Base-by-base conservation (phyloP, 2,329 filamentous ascomycete genomes). In the Sphaerulina populicola region DNA sequence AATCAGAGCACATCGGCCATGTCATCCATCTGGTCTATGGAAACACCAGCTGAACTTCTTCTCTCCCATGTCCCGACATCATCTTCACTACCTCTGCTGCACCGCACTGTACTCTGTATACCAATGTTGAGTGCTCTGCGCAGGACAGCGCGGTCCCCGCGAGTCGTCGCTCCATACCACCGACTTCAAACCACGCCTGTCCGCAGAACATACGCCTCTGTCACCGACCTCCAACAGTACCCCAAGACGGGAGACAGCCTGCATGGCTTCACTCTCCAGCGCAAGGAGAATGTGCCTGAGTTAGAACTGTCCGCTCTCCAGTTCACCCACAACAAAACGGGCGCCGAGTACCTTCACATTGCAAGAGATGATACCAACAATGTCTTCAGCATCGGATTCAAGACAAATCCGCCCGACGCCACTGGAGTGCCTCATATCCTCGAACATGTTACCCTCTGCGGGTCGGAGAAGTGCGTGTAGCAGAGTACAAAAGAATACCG, bases 301-400 rank as follows among this genome's bases (percentile, higher is more conserved):
- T 79, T 97, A 44, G 87, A 97, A 69, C 73, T 98, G 64, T 94
- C 90, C 1, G 93, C 93, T 4, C 72, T 97, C 47, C 87, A 94
- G 57, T 78, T 98, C 57, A 83, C 87, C 64, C 93, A 98, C 68
- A 87, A 97, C 72, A 90, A 90, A 74, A 98, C 93, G 0, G 88
- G 90, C 54, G 93, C 93, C 57, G 88, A 98, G 60, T 96, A 97
- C 67, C 77, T 98, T 42, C 93, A 98, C 71, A 85, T 98, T 62
- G 91, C 90, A 12, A 79, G 91, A 61, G 89, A 97, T 52, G 93
- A 98, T 67, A 86, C 85, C 74, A 98, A 98, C 74, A 98, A 98
- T 86, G 93, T 97, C 67, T 98, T 98, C 72, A 94, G 90, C 35
- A 94, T 98, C 64, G 93, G 90, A 47, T 98, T 98, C 81, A 96